phyloP scores from a whole-genome alignment of 345 rosid genomes.

The Citrus maxima region DNA sequence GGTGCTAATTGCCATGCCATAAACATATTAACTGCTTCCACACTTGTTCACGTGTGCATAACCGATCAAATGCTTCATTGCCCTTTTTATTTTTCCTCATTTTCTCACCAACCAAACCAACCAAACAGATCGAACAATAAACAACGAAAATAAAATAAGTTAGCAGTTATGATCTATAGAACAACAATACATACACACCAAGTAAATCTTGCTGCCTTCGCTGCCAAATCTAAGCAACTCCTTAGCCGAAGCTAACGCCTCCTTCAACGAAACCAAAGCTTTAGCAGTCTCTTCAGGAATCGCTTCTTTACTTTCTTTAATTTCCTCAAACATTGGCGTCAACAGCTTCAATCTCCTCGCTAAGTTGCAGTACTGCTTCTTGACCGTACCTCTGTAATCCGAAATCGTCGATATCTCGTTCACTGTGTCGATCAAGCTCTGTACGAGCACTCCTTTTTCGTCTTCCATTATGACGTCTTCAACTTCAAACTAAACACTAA shows the following conservation, averaged over 20 bases:
- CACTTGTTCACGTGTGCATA: neutral
- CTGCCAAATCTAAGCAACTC: constrained; percentile 60
- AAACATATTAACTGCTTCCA: neutral
- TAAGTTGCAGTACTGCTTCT: constrained; percentile 55
- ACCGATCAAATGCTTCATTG: neutral
- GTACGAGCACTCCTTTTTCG: constrained; percentile 7
- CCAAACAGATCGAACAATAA: constrained; percentile 42
- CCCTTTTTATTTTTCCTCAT: neutral
- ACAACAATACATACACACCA: constrained; percentile 54
- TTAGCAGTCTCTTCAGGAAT: constrained; percentile 29
- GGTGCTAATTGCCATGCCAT: neutral
- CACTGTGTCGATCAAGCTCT: constrained; percentile 10
- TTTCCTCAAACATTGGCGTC: constrained; percentile 59
- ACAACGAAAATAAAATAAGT: neutral
- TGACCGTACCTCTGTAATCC: constrained; percentile 41
- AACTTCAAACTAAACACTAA: neutral
- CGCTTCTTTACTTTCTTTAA: constrained; percentile 40
- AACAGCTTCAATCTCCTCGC: constrained; percentile 54
- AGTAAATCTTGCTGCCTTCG: constrained; percentile 88
- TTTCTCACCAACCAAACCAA: constrained; percentile 22
- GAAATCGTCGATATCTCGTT: constrained; percentile 28
- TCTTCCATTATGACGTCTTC: constrained; percentile 3
- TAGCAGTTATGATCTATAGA: neutral
- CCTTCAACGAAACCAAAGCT: constrained; percentile 34
- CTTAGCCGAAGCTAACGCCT: constrained; percentile 34